phyloP scores from a whole-genome alignment of 2,329 filamentous ascomycete species.

The Ustilaginoidea virens region DNA sequence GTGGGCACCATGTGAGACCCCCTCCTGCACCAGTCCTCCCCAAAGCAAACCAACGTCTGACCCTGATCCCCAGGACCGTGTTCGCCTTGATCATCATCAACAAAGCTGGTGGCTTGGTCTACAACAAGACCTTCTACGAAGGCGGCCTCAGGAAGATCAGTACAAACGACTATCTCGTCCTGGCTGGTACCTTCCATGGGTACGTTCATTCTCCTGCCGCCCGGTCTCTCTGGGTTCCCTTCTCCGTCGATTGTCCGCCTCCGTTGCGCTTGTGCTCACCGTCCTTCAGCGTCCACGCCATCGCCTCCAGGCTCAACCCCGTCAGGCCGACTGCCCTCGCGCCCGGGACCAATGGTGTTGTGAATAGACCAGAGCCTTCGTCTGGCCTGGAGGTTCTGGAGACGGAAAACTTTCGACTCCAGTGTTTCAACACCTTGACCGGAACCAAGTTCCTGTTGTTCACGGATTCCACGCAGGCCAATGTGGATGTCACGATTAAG shows the following conservation, averaged over 20 bases:
- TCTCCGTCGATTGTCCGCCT: background rate
- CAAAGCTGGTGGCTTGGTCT: conserved; percentile 92
- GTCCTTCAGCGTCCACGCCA: conserved; percentile 45
- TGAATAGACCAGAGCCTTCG: conserved; percentile 42
- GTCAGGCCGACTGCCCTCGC: conserved; percentile 23
- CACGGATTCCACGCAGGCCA: conserved; percentile 75
- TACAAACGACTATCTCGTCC: conserved; percentile 91
- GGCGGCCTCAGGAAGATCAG: conserved; percentile 73
- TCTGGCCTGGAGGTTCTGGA: conserved; percentile 87
- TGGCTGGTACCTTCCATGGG: conserved; percentile 96
- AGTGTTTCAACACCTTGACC: conserved; percentile 89
- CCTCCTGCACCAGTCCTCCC: too few species aligned
- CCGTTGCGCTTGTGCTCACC: conserved; percentile 4
- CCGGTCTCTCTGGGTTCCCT: conserved; percentile 2
- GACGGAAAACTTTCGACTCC: conserved; percentile 83
- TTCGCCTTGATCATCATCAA: conserved; percentile 96
- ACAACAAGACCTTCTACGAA: conserved; percentile 85
- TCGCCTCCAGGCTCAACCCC: conserved; percentile 48
- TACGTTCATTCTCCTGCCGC: conserved; percentile 22
- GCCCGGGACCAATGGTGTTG: conserved; percentile 20
- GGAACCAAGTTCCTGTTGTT: conserved; percentile 94
- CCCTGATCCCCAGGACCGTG: conserved; percentile 56
- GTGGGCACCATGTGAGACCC: background rate
- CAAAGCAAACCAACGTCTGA: background rate
- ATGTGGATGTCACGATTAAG: conserved; percentile 69